These are phyloP conservation scores for Aspergillus luchuensis DNA, from an alignment of 2,329 filamentous ascomycete genomes.

Conservation along the genomic window DNA sequence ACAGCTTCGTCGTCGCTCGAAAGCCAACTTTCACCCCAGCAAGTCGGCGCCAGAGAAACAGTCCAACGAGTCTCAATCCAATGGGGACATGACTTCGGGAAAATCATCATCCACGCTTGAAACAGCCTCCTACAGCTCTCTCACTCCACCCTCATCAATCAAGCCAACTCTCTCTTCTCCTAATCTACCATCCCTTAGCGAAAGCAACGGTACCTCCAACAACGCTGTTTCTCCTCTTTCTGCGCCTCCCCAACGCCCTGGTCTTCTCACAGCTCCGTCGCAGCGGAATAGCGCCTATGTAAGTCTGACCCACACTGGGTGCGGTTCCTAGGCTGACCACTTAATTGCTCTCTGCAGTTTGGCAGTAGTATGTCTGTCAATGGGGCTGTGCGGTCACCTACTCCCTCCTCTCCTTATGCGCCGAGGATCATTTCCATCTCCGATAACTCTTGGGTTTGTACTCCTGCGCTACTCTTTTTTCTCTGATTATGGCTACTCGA, in stretches of 20 bases:
- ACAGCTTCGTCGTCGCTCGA: conserved; percentile 75
- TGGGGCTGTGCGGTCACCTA: conserved; percentile 50
- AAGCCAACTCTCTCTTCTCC: conserved; percentile 67
- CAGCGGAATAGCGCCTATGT: conserved; percentile 49
- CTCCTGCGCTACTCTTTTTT: background rate
- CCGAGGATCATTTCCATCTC: conserved; percentile 76
- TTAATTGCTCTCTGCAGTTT: conserved; percentile 30
- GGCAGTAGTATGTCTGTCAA: conserved; percentile 37
- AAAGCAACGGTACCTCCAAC: conserved; percentile 54
- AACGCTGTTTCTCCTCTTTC: conserved; percentile 36
- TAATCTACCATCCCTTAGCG: conserved; percentile 54
- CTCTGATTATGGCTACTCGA: background rate
- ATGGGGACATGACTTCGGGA: conserved; percentile 63
- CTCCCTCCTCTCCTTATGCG: conserved; percentile 74
- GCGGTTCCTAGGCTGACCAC: background rate
- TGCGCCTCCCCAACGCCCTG: conserved; percentile 51
- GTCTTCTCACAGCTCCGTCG: conserved; percentile 41
- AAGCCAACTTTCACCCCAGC: conserved; percentile 69
- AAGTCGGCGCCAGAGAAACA: conserved; percentile 38
- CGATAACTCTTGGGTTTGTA: conserved; percentile 80
- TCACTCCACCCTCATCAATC: conserved; percentile 74
- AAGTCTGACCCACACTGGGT: conserved; percentile 24
- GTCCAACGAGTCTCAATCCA: conserved; percentile 45
- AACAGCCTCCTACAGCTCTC: conserved; percentile 61
- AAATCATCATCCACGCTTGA: conserved; percentile 64